These are phyloP conservation scores for Dittrichia graveolens DNA, from an alignment of 129 eudicot genomes.

Conservation along the genomic window DNA sequence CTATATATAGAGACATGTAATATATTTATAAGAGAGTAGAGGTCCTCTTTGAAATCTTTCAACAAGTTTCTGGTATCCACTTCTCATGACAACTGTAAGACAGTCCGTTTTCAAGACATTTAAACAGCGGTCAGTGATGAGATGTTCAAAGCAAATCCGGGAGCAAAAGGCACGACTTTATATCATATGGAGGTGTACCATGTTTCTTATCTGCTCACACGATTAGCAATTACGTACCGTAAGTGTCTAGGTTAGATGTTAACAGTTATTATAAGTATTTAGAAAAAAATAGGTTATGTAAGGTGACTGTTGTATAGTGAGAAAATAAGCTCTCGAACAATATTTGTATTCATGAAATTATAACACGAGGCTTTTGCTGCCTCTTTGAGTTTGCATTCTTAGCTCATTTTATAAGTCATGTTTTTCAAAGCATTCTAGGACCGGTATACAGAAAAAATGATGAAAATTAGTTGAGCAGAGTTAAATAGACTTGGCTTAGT, in stretches of 20 bases:
- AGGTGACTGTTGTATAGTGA: background rate
- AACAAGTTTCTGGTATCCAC: conserved; percentile 17
- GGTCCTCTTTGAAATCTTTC: background rate
- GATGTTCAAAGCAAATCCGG: conserved; percentile 62
- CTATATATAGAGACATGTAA: conserved; percentile 21
- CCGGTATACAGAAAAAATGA: no score
- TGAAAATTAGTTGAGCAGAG: no score
- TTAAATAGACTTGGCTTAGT: no score
- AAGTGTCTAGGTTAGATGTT: conserved; percentile 8
- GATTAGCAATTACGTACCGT: conserved; percentile 33
- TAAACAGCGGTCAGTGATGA: conserved; percentile 40
- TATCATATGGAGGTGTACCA: conserved; percentile 83
- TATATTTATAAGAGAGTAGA: background rate
- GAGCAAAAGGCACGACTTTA: conserved; percentile 71
- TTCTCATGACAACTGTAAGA: conserved; percentile 38
- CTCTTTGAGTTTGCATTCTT: no score
- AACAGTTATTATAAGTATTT: background rate
- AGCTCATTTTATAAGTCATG: no score
- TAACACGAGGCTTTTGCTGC: no score
- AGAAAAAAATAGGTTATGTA: background rate
- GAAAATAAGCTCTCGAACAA: no score
- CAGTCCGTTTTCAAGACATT: conserved; percentile 41
- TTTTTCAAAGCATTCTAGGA: no score
- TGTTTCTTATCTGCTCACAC: conserved; percentile 65
- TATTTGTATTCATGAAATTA: no score